Percentiles rank a stretch among this genome's conserved stretches.
Evolutionary conservation across 2,329 filamentous ascomycete genomes (phyloP).

Genomic region (Colletotrichum spaethianum): DNA sequence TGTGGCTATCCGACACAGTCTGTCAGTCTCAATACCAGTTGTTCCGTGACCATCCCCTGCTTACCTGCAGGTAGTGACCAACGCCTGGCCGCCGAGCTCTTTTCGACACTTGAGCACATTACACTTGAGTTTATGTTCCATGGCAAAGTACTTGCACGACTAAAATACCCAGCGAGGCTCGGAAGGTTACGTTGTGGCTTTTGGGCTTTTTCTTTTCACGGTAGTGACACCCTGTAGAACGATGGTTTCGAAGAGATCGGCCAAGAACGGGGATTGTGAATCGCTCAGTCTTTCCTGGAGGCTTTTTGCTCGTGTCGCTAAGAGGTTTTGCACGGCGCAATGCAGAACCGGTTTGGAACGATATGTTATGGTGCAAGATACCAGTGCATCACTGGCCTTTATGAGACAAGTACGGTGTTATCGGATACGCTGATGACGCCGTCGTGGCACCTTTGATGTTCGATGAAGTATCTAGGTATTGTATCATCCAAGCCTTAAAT

Average conservation of each 20-base stretch:
- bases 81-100: conserved; percentile 77
- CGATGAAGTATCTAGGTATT: background rate
- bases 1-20: conserved; percentile 64
- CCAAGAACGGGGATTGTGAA: no score
- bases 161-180: background rate
- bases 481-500: no score
- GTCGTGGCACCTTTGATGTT: background rate
- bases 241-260: background rate
- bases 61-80: conserved; percentile 92
- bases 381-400: background rate
- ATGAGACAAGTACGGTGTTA: no score
- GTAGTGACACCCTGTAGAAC: no score
- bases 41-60: background rate
- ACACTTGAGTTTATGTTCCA: conserved; percentile 84
- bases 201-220: no score
- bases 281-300: no score
- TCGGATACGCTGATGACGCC: background rate
- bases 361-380: background rate
- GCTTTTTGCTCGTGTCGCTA: background rate
- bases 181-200: no score
- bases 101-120: conserved; percentile 84
- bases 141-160: conserved; percentile 50
- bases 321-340: no score
- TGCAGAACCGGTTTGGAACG: no score
- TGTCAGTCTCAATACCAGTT: background rate